These are phyloP conservation scores for Melastoma candidum DNA, from an alignment of 441 rosid genomes.

Conservation along the genomic window DNA sequence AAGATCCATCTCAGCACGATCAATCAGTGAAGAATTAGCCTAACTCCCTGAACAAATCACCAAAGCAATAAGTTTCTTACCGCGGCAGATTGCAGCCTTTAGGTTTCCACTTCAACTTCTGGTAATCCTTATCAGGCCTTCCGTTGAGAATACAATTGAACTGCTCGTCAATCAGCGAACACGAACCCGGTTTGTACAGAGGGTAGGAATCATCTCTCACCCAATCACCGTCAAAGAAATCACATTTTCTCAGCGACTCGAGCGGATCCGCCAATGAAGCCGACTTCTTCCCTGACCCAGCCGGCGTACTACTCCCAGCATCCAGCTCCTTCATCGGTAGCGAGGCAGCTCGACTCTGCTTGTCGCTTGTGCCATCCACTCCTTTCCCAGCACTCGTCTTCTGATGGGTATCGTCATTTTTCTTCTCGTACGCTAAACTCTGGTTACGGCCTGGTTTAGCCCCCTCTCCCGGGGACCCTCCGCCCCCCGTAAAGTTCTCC, in stretches of 20 bases:
- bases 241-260: conserved; percentile 20
- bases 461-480: too few species aligned
- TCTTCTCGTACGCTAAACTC: too few species aligned
- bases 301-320: too few species aligned
- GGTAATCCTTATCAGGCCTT: conserved; percentile 44
- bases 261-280: too few species aligned
- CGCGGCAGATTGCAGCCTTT: conserved; percentile 46
- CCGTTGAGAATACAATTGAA: conserved; percentile 48
- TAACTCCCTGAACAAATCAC: not conserved
- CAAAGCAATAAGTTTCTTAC: conserved; percentile 17
- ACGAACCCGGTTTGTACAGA: conserved; percentile 45
- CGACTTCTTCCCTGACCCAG: too few species aligned
- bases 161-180: conserved; percentile 50
- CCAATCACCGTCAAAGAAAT: conserved; percentile 56
- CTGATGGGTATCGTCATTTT: too few species aligned
- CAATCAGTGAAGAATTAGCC: not conserved
- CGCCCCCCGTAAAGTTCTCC: too few species aligned
- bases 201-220: conserved; percentile 44
- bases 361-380: too few species aligned
- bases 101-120: conserved; percentile 62
- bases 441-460: too few species aligned
- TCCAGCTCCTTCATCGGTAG: too few species aligned
- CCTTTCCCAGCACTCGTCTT: too few species aligned
- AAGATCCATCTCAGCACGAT: not conserved
- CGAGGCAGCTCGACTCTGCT: too few species aligned